Conservation (phyloP, 257 asterid species). For the Forsythia suspensa region DNA sequence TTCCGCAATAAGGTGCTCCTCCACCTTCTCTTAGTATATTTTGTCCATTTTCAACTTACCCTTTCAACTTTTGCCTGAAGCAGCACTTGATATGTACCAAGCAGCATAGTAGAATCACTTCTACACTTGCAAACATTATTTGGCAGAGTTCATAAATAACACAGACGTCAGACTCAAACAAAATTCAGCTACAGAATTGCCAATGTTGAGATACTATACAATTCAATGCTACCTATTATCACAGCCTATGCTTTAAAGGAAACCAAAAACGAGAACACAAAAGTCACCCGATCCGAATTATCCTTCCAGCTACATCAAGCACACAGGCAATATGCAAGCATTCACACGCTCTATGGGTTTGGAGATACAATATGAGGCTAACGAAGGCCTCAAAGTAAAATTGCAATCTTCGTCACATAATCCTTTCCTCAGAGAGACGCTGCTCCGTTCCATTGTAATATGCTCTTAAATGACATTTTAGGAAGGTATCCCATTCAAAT, state of each 20-base stretch:
- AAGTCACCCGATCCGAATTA: neutral
- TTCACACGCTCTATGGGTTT: neutral
- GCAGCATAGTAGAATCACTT: neutral
- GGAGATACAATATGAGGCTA: neutral
- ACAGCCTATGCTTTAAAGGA: neutral
- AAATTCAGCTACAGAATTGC: neutral
- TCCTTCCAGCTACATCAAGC: neutral
- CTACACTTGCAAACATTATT: neutral
- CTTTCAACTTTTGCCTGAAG: neutral
- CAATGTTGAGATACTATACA: neutral
- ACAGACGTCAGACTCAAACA: neutral
- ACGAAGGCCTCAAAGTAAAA: neutral
- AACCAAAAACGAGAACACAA: neutral
- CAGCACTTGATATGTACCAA: neutral
- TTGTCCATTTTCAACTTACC: neutral
- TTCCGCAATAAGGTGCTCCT: neutral
- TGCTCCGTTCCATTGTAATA: neutral
- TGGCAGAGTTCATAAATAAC: neutral
- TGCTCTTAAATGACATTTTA: neutral
- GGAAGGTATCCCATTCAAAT: neutral
- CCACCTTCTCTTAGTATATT: neutral
- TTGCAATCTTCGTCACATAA: neutral
- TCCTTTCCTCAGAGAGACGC: neutral
- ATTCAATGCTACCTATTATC: neutral
- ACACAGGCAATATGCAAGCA: neutral